phyloP scores from a whole-genome alignment of 176 grass and related monocot genomes.

The Eremochloa ophiuroides region DNA sequence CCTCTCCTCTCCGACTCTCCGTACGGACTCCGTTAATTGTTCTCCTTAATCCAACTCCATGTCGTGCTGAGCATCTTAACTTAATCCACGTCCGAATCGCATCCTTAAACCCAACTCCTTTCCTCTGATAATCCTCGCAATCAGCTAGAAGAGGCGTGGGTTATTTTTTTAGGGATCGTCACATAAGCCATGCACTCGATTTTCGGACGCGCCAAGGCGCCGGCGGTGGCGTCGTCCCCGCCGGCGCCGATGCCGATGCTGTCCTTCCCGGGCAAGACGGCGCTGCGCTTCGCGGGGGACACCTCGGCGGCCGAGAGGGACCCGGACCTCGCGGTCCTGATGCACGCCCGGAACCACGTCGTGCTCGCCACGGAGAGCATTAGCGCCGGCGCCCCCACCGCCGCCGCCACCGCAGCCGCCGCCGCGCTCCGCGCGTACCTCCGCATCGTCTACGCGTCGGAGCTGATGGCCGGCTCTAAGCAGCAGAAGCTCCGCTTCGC shows the following conservation, averaged over 20 bases:
- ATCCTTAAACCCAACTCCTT: neutral
- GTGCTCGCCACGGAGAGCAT: constrained; percentile 22
- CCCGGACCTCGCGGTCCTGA: constrained; percentile 25
- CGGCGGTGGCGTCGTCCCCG: neutral
- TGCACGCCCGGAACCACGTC: neutral
- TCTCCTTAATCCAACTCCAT: constrained; percentile 7
- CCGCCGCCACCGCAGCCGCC: neutral
- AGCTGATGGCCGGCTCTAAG: neutral
- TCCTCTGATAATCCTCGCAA: neutral
- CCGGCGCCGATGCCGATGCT: constrained; percentile 49
- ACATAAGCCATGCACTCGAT: constrained; percentile 6
- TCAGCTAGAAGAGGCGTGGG: neutral
- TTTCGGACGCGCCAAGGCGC: constrained; percentile 2
- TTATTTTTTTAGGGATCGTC: neutral
- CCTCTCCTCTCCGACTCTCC: neutral
- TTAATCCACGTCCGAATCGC: neutral
- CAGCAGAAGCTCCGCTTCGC: constrained; percentile 29
- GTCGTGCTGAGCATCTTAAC: neutral
- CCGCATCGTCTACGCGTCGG: constrained; percentile 26
- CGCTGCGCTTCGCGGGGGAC: neutral
- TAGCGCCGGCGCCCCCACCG: neutral
- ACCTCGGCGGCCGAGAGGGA: constrained; percentile 19
- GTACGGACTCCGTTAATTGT: neutral
- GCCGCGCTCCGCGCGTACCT: constrained; percentile 43
- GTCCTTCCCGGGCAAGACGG: constrained; percentile 52